Percentiles rank a stretch among this genome's conserved stretches.
These are phyloP conservation scores for Penicillium paxilli DNA, from an alignment of 495 filamentous ascomycete genomes.

Conservation along the genomic window DNA sequence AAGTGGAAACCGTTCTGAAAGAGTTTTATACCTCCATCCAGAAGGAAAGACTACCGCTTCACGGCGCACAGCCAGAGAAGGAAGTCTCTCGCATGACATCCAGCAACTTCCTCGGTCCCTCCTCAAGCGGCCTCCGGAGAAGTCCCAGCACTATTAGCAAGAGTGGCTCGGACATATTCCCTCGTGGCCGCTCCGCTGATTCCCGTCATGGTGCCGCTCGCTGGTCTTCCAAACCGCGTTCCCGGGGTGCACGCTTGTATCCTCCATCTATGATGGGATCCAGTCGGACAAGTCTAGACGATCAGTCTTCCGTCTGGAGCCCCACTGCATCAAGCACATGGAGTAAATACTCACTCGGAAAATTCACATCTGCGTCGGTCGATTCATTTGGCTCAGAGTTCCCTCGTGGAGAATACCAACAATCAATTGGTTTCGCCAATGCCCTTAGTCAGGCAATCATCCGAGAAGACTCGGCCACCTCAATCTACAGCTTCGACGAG, in stretches of 20 bases:
- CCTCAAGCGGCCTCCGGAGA: constrained; percentile 66
- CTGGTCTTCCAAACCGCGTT: constrained; percentile 84
- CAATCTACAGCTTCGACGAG: constrained; percentile 49
- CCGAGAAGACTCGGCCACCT: constrained; percentile 74
- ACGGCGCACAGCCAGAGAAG: constrained; percentile 57
- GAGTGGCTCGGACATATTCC: constrained; percentile 72
- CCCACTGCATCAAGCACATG: constrained; percentile 86
- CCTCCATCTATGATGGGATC: constrained; percentile 81
- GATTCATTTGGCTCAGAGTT: constrained; percentile 82
- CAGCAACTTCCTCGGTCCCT: constrained; percentile 48
- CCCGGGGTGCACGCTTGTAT: constrained; percentile 71
- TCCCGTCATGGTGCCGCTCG: constrained; percentile 63
- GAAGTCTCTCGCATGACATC: constrained; percentile 41
- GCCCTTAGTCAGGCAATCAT: constrained; percentile 96
- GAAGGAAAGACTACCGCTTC: constrained; percentile 77
- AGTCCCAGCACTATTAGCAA: constrained; percentile 91
- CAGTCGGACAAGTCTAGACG: constrained; percentile 90
- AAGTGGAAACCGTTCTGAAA: constrained; percentile 86
- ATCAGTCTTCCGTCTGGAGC: constrained; percentile 87
- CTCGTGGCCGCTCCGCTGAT: constrained; percentile 71
- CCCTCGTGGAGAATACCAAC: constrained; percentile 82
- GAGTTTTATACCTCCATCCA: constrained; percentile 91
- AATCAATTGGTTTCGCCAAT: constrained; percentile 97
- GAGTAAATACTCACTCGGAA: constrained; percentile 91
- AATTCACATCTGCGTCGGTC: constrained; percentile 86